Conservation (phyloP, 805 yeast genomes). For the Grigorovia transvaalensis region DNA sequence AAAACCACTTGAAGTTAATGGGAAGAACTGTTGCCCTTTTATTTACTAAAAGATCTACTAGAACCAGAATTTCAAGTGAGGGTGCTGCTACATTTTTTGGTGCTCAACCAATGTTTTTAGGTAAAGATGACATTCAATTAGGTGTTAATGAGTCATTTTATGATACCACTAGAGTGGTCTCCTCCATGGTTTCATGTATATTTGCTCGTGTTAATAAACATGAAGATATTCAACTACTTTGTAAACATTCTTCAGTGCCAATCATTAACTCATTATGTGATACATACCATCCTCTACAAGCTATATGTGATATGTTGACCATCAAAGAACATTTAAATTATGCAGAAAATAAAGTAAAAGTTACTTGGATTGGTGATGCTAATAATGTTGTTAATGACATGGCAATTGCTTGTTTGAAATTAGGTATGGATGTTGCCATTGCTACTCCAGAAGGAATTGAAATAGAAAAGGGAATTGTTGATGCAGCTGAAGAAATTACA, state of each 20-base stretch:
- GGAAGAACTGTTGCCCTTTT: slow-evolving; percentile 79
- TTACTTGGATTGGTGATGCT: slow-evolving; percentile 96
- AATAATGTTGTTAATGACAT: slow-evolving; percentile 93
- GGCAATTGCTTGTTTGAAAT: slow-evolving; percentile 74
- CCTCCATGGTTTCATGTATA: slow-evolving; percentile 93
- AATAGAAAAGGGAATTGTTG: slow-evolving; percentile 45
- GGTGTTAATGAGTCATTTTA: slow-evolving; percentile 89
- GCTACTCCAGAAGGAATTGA: slow-evolving; percentile 18
- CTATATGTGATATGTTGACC: slow-evolving; percentile 82
- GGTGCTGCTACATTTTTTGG: slow-evolving; percentile 92
- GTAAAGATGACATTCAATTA: slow-evolving; percentile 91
- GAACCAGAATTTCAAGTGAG: slow-evolving; percentile 89
- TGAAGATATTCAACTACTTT: slow-evolving; percentile 66
- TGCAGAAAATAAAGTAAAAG: slow-evolving; percentile 41
- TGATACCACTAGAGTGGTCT: slow-evolving; percentile 80
- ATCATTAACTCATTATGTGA: slow-evolving; percentile 92
- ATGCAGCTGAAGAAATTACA: slow-evolving; percentile 45
- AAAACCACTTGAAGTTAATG: slow-evolving; percentile 41
- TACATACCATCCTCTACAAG: slow-evolving; percentile 87
- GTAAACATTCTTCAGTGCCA: slow-evolving; percentile 76
- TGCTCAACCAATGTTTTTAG: slow-evolving; percentile 92
- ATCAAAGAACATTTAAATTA: slow-evolving; percentile 50
- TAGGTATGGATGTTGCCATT: slow-evolving; percentile 51
- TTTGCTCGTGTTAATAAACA: slow-evolving; percentile 93
- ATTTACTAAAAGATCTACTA: slow-evolving; percentile 86